Conservation (phyloP, 768 basidiomycete genomes). For the Leccinum variicolor region DNA sequence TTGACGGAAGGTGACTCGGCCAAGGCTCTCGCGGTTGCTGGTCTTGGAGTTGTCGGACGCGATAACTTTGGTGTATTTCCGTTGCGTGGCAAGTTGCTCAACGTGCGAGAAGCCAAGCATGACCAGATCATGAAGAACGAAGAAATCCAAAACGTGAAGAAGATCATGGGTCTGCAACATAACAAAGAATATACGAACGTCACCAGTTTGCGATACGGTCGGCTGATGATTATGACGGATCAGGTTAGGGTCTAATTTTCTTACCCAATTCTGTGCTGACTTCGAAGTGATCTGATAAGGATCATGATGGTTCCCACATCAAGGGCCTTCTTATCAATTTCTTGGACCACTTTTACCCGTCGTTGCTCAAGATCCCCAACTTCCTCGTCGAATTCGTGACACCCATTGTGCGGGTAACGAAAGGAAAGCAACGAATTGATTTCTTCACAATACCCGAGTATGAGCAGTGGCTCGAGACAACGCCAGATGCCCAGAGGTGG, state of each 20-base stretch:
- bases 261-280: neutral
- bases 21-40: slow-evolving; percentile 93
- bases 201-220: slow-evolving; percentile 80
- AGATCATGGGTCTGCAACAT: slow-evolving; percentile 95
- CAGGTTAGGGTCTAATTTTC: slow-evolving; percentile 54
- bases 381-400: slow-evolving; percentile 99
- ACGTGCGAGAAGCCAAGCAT: slow-evolving; percentile 94
- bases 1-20: slow-evolving; percentile 99
- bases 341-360: slow-evolving; percentile 95
- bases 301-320: slow-evolving; percentile 99
- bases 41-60: slow-evolving; percentile 90
- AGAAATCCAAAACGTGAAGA: slow-evolving; percentile 96
- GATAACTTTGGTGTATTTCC: slow-evolving; percentile 99
- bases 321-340: slow-evolving; percentile 99
- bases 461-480: slow-evolving; percentile 84
- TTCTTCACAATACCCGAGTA: slow-evolving; percentile 99
- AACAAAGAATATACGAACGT: slow-evolving; percentile 80
- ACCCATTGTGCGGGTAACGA: slow-evolving; percentile 91
- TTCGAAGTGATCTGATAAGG: slow-evolving; percentile 51
- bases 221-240: slow-evolving; percentile 99
- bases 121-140: slow-evolving; percentile 98
- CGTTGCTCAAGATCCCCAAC: slow-evolving; percentile 82
- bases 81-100: slow-evolving; percentile 92
- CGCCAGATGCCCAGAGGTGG: slow-evolving; percentile 79
- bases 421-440: slow-evolving; percentile 72